Evolutionary conservation across 148 eudicot species (phyloP).

Genomic region (Oxyria digyna): DNA sequence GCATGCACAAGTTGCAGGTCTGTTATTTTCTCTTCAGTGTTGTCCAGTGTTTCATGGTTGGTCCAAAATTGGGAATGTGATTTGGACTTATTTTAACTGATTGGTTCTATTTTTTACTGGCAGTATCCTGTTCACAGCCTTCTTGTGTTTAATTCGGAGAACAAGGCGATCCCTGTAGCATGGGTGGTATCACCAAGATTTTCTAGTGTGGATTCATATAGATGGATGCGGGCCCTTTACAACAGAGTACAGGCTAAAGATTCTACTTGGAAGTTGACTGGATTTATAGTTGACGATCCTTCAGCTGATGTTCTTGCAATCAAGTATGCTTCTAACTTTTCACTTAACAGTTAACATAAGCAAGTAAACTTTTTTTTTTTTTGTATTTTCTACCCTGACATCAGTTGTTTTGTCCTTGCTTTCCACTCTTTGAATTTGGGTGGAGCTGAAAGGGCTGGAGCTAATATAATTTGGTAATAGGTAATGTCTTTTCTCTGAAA

Average conservation of each 20-base stretch:
- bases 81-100: conserved; percentile 11
- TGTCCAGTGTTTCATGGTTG: not conserved
- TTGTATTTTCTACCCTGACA: not conserved
- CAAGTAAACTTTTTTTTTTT: not conserved
- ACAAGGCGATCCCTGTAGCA: conserved; percentile 94
- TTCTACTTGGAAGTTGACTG: conserved; percentile 84
- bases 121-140: conserved; percentile 90
- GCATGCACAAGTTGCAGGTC: conserved; percentile 77
- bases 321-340: conserved; percentile 32
- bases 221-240: conserved; percentile 94
- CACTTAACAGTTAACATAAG: not conserved
- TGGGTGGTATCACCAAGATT: conserved; percentile 82
- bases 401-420: not conserved
- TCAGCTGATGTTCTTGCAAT: conserved; percentile 47
- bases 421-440: not conserved
- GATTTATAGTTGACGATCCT: conserved; percentile 86
- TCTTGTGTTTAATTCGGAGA: conserved; percentile 84
- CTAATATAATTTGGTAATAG: not conserved
- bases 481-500: not conserved
- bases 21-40: conserved; percentile 11
- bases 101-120: conserved; percentile 17
- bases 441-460: not conserved
- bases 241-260: conserved; percentile 69
- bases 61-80: not conserved
- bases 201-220: conserved; percentile 40